Evolutionary conservation across 2,329 filamentous ascomycete species (phyloP), one percentile per base, ranked within the genome.

Genomic region (Sarocladium strictum): DNA sequence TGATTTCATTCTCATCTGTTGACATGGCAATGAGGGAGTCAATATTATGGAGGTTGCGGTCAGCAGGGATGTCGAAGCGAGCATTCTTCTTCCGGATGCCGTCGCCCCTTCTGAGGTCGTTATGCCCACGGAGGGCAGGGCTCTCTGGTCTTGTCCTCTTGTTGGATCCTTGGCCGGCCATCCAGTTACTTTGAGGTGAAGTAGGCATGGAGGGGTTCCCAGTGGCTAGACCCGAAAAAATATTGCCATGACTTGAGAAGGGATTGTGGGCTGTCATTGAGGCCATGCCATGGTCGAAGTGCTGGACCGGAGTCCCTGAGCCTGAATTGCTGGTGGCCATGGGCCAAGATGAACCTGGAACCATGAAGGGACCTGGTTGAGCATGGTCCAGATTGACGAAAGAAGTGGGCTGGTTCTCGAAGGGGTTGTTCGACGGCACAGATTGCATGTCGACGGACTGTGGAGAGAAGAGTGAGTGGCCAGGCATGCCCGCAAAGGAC

Each of bases 11-110:
- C 65, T 97, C 93, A 69, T 95, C 87, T 55, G 84, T 90, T 33
- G 90, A 93, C 72, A 90, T 85, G 53, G 86, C 80, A 71, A 99
- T 97, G 66, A 97, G 80, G 58, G 90, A 81, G 70, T 99, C 94
- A 72, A 99, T 97, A 74, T 95, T 97, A 77, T 83, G 86, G 62
- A 99, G 82, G 65, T 92, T 97, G 58, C 92, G 84, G 74, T 97
- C 94, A 43, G 89, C 85, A 10, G 94, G 94, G 62, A 99, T 99
- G 66, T 97, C 93, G 72, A 97, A 97, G 62, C 93, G 88, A 60
- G 92, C 91, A 67, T 97, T 99, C 87, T 97, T 97, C 85, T 99
- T 99, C 65, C 94, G 84, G 71, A 97, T 95, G 58, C 94, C 90
- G 63, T 95, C 91, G 55, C 90, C 85, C 62, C 89, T 82, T 58